Evolutionary conservation across 1,284 basidiomycete species (phyloP).

Genomic region (Pseudozyma tsukubaensis): DNA sequence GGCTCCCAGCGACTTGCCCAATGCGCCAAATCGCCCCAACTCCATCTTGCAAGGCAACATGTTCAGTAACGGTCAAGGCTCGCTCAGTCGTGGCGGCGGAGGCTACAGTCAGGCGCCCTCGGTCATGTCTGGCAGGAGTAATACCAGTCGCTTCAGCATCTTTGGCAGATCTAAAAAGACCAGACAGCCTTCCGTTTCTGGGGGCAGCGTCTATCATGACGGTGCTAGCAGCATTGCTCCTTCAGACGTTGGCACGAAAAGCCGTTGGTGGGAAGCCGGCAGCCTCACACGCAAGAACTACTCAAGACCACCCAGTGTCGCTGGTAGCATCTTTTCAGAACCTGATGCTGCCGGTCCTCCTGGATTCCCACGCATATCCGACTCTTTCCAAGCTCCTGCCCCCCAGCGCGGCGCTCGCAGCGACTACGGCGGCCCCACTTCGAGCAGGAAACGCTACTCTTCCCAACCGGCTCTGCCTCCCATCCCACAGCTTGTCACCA

Average conservation of each 20-base stretch:
- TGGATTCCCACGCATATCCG: conserved; percentile 27
- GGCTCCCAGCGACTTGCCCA: conserved; percentile 58
- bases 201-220: conserved; percentile 46
- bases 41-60: conserved; percentile 58
- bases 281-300: conserved; percentile 33
- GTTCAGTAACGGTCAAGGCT: conserved; percentile 43
- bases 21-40: conserved; percentile 48
- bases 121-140: conserved; percentile 48
- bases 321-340: conserved; percentile 61
- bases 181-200: conserved; percentile 39
- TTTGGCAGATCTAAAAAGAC: conserved; percentile 43
- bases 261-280: conserved; percentile 58
- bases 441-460: conserved; percentile 27
- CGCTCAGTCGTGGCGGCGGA: conserved; percentile 16
- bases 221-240: conserved; percentile 47
- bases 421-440: conserved; percentile 44
- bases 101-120: conserved; percentile 41
- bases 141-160: conserved; percentile 51
- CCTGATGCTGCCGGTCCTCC: conserved; percentile 30
- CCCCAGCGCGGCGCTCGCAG: conserved; percentile 42
- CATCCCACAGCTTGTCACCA: conserved; percentile 33
- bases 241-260: conserved; percentile 37
- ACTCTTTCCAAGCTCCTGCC: conserved; percentile 9
- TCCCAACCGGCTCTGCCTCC: conserved; percentile 32
- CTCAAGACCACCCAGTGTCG: conserved; percentile 50